A percentile compares a stretch with the other conserved stretches of the same genome.
These are phyloP conservation scores for Populus tremula DNA, from an alignment of 345 rosid species.

Conservation along the genomic window DNA sequence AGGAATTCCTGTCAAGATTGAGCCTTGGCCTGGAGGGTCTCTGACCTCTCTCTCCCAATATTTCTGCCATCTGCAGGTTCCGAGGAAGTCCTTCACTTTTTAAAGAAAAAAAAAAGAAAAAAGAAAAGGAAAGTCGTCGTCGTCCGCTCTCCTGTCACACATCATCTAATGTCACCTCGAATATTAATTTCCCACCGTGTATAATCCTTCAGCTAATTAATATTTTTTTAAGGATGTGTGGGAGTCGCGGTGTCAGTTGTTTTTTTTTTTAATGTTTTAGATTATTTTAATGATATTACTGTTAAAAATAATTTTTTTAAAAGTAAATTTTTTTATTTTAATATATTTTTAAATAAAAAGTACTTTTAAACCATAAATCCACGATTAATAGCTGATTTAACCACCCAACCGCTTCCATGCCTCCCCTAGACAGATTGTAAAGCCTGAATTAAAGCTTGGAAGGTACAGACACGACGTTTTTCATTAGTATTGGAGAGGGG, in stretches of 20 bases:
- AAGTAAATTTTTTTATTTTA: too few species aligned
- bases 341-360: too few species aligned
- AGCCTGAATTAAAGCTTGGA: not conserved
- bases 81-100: not conserved
- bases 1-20: not conserved
- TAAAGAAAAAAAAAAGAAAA: too few species aligned
- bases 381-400: not conserved
- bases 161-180: conserved; percentile 3
- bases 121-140: too few species aligned
- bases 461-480: too few species aligned
- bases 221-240: not conserved
- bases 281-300: too few species aligned
- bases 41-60: not conserved
- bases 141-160: not conserved
- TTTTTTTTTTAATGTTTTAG: too few species aligned
- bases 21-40: not conserved
- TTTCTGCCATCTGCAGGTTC: not conserved
- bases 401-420: not conserved
- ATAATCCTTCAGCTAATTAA: not conserved
- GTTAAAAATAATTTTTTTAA: too few species aligned
- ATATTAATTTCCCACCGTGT: not conserved
- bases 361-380: not conserved
- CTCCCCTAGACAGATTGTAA: not conserved
- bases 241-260: too few species aligned
- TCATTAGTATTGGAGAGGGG: too few species aligned